phyloP scores from a whole-genome alignment of 108 stramenopile species.

The Nannochloropsis granulata region DNA sequence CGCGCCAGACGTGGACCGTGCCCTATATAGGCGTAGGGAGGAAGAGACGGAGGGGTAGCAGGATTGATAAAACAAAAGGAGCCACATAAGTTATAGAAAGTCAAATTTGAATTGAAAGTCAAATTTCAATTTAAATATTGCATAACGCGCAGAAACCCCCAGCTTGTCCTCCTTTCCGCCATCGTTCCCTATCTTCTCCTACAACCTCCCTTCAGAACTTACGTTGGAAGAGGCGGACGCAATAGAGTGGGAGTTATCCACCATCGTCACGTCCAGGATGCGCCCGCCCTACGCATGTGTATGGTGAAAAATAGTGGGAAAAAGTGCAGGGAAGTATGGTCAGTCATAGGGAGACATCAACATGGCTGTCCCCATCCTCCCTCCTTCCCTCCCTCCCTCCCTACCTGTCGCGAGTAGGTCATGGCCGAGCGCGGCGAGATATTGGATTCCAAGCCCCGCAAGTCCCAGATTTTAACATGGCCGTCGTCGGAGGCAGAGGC shows the following conservation, averaged over 20 bases:
- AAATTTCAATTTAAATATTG: neutral
- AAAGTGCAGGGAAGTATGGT: too few species aligned
- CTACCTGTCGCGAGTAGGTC: conserved; percentile 54
- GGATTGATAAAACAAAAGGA: neutral
- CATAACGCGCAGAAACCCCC: neutral
- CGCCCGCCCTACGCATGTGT: neutral
- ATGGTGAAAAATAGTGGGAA: too few species aligned
- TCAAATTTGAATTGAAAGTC: neutral
- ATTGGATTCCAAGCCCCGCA: conserved; percentile 55
- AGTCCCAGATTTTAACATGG: conserved; percentile 54
- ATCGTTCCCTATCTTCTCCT: neutral
- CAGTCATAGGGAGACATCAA: too few species aligned
- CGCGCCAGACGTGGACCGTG: too few species aligned
- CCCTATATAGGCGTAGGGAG: neutral
- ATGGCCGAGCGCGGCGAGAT: conserved; percentile 57
- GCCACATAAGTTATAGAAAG: neutral
- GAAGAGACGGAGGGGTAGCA: neutral
- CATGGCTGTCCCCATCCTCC: too few species aligned
- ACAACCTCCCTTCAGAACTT: conserved; percentile 62
- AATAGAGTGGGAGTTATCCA: conserved; percentile 74
- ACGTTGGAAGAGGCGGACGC: conserved; percentile 71
- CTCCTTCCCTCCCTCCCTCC: too few species aligned
- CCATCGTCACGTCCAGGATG: conserved; percentile 64
- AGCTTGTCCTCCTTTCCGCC: neutral
- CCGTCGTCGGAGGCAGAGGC: conserved; percentile 75